These are phyloP conservation scores for Lizanozyma gosingica DNA, from an alignment of 1,139 yeast species.

Conservation along the genomic window DNA sequence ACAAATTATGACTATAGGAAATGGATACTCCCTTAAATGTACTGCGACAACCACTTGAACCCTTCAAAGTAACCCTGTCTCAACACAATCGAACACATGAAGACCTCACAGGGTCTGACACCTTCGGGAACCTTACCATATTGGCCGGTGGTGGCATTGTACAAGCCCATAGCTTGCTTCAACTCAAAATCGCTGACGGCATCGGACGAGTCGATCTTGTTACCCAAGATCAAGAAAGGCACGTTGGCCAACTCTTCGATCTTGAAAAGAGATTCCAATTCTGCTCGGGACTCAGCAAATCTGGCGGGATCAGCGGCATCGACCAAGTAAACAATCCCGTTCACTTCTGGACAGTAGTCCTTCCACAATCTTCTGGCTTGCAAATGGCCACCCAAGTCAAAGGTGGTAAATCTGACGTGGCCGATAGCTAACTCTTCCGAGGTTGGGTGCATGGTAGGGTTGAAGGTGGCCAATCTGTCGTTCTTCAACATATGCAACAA, in stretches of 20 bases:
- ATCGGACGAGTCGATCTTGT: conserved; percentile 88
- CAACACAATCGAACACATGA: conserved; percentile 96
- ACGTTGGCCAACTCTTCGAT: conserved; percentile 85
- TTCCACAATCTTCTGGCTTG: conserved; percentile 99
- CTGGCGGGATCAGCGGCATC: conserved; percentile 97
- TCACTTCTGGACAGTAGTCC: conserved; percentile 97
- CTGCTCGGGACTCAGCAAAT: conserved; percentile 89
- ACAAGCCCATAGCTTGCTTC: conserved; percentile 82
- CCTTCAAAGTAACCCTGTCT: conserved; percentile 96
- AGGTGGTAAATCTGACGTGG: conserved; percentile 91
- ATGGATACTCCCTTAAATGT: conserved; percentile 40
- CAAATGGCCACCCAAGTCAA: conserved; percentile 96
- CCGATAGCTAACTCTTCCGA: conserved; percentile 97
- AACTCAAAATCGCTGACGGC: conserved; percentile 96
- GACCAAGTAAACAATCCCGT: conserved; percentile 92
- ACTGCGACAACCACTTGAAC: conserved; percentile 93
- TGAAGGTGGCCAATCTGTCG: conserved; percentile 94
- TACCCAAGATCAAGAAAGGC: conserved; percentile 90
- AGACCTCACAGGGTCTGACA: conserved; percentile 88
- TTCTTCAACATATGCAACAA: conserved; percentile 93
- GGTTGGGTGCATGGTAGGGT: conserved; percentile 97
- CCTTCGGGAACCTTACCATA: conserved; percentile 62
- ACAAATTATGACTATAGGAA: neutral
- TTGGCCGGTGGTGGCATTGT: conserved; percentile 79
- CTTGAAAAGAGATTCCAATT: conserved; percentile 83